A percentile compares a stretch with the other conserved stretches of the same genome.
phyloP scores from a whole-genome alignment of 768 basidiomycete genomes.

The Auricularia auricula-judae region DNA sequence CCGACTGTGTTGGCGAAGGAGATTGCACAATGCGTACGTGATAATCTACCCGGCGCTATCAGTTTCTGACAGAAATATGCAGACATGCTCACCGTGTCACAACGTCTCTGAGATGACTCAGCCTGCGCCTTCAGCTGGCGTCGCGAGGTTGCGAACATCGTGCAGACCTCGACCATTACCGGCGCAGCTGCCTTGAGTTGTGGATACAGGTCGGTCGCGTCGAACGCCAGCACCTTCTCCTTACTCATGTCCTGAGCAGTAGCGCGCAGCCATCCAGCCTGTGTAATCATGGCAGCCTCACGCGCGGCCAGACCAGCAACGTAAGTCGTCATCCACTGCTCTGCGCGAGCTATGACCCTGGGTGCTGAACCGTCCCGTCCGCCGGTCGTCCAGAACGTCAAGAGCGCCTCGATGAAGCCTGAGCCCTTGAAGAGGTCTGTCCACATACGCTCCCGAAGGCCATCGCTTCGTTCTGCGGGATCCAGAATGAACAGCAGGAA shows the following conservation, averaged over 20 bases:
- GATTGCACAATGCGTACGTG: conserved; percentile 9
- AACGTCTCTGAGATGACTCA: too few relatives aligned
- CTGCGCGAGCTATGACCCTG: not conserved
- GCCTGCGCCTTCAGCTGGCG: not conserved
- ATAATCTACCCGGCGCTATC: conserved; percentile 13
- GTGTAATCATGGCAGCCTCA: not conserved
- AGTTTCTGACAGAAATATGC: too few relatives aligned
- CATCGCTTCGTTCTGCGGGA: not conserved
- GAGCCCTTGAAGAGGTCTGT: not conserved
- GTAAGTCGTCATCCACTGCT: not conserved
- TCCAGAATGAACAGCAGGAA: not conserved
- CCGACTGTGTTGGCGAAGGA: conserved; percentile 22
- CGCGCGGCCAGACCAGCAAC: not conserved
- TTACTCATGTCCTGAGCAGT: not conserved
- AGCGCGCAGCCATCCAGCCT: not conserved
- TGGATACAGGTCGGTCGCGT: not conserved
- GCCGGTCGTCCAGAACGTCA: not conserved
- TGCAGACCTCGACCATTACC: not conserved
- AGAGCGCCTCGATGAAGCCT: not conserved
- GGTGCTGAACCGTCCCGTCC: not conserved
- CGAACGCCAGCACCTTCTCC: not conserved
- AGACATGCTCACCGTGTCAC: too few relatives aligned
- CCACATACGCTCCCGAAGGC: not conserved
- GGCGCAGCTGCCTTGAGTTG: not conserved
- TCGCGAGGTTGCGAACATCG: not conserved